Conservation (phyloP, 331 rosid genomes). For the Pyrus hybrid region DNA sequence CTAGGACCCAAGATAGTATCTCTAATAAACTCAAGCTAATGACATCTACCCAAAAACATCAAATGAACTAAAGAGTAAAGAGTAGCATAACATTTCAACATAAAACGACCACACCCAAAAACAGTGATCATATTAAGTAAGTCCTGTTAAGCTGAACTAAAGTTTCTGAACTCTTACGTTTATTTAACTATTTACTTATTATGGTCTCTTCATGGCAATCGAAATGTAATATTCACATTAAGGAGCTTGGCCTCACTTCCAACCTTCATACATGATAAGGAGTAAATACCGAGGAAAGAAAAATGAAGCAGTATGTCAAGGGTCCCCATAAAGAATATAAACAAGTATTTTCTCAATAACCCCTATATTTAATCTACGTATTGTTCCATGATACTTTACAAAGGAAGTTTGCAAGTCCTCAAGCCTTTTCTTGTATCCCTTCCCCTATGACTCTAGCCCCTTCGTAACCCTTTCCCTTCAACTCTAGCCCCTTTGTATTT, state of each 20-base stretch:
- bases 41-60: background rate
- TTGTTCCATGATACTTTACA: constrained; percentile 82
- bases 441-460: constrained; percentile 15
- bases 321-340: background rate
- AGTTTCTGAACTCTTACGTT: too few relatives aligned
- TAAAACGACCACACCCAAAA: too few relatives aligned
- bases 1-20: background rate
- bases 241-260: too few relatives aligned
- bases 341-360: constrained; percentile 3
- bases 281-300: too few relatives aligned
- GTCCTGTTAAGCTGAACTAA: too few relatives aligned
- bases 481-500: constrained; percentile 49
- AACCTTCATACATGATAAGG: too few relatives aligned
- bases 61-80: background rate
- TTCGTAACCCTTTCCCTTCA: constrained; percentile 17
- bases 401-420: constrained; percentile 65
- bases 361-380: constrained; percentile 26
- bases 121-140: too few relatives aligned
- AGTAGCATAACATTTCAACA: background rate
- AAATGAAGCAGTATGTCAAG: too few relatives aligned
- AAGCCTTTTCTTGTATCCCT: constrained; percentile 64
- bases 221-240: too few relatives aligned
- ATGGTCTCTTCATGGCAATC: too few relatives aligned
- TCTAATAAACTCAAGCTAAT: background rate
- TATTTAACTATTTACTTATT: too few relatives aligned